Base-by-base conservation (phyloP, 2,329 filamentous ascomycete species). In the Colletotrichum costaricense region DNA sequence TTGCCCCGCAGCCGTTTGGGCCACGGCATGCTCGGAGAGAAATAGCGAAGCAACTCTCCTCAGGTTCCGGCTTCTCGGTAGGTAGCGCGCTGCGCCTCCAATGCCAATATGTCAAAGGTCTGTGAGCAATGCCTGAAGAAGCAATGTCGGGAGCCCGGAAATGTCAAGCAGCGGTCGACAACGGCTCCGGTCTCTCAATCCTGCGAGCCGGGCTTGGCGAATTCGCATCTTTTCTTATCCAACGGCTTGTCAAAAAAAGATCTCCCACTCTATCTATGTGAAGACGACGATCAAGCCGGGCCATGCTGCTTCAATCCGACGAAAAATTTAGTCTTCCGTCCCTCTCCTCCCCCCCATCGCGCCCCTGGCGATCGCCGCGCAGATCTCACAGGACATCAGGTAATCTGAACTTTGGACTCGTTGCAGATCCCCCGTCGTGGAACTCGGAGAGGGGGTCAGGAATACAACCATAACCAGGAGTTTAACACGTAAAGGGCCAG, bases 371-470 rank as follows among this genome's bases (percentile, higher is more conserved):
- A 72, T 73, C 63, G 42, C 57, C 69, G 56, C 56, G 68, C 16
- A 60, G 72, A 72, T 72, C 68, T 63, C 54, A 68, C 69, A 54
- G 72, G 52, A 72, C 63, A 68, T 72, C 63, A 68, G 28, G 28
- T 55, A 52, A 52, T 72, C 69, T 74, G 72, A 63, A 72, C 49
- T 63, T 58, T 38, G 54, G 38, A 49, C 57, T 63, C 33, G 68
- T 63, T 63, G 68, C 68, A 46, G 63, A 63, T 67, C 67, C 60
- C 59, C 52, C 49, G 35, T 57, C 35, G 22, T 59, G 63, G 63
- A 56, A 56, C 63, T 63, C 46, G 60, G 60, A 52, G 60, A 35
- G 52, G 60, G 60, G n/a, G 12, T n/a, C 9, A 16, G 28, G 14
- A 26, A 24, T 35, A 22, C 28, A 24, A 35, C 28, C 28, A 16